Evolutionary conservation across 805 yeast species (phyloP).

Genomic region (Nakazawaea holstii): DNA sequence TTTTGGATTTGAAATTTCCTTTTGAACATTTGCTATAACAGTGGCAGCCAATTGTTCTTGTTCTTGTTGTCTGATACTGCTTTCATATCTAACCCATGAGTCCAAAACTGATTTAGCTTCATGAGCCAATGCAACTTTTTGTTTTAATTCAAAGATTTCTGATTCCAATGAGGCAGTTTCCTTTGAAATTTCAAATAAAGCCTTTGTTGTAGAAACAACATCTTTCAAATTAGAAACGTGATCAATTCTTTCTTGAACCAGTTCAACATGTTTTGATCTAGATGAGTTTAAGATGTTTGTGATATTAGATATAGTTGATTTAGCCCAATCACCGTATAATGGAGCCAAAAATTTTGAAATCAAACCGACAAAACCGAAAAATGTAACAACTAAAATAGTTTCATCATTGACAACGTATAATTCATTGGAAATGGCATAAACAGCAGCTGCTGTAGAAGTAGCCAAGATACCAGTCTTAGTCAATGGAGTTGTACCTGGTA

Average conservation of each 20-base stretch:
- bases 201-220: slow-evolving; percentile 87
- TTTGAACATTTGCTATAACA: slow-evolving; percentile 83
- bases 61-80: slow-evolving; percentile 91
- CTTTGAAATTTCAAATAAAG: slow-evolving; percentile 88
- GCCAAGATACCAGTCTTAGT: slow-evolving; percentile 95
- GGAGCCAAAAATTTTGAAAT: slow-evolving; percentile 90
- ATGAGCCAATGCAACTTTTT: slow-evolving; percentile 75
- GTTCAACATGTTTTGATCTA: slow-evolving; percentile 83
- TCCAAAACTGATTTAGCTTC: slow-evolving; percentile 96
- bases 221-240: slow-evolving; percentile 86
- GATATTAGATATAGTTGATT: slow-evolving; percentile 76
- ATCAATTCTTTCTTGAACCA: slow-evolving; percentile 88
- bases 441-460: slow-evolving; percentile 89
- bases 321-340: slow-evolving; percentile 91
- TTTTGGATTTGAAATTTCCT: slow-evolving; percentile 78
- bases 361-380: slow-evolving; percentile 69
- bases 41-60: slow-evolving; percentile 86
- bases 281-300: slow-evolving; percentile 79
- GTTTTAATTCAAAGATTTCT: slow-evolving; percentile 88
- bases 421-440: slow-evolving; percentile 92
- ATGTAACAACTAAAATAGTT: slow-evolving; percentile 77
- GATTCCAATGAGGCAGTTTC: slow-evolving; percentile 97
- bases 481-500: slow-evolving; percentile 85
- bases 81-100: slow-evolving; percentile 98
- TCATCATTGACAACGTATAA: slow-evolving; percentile 92